phyloP scores from a whole-genome alignment of 176 grass and related monocot genomes.

The Carex scoparia region DNA sequence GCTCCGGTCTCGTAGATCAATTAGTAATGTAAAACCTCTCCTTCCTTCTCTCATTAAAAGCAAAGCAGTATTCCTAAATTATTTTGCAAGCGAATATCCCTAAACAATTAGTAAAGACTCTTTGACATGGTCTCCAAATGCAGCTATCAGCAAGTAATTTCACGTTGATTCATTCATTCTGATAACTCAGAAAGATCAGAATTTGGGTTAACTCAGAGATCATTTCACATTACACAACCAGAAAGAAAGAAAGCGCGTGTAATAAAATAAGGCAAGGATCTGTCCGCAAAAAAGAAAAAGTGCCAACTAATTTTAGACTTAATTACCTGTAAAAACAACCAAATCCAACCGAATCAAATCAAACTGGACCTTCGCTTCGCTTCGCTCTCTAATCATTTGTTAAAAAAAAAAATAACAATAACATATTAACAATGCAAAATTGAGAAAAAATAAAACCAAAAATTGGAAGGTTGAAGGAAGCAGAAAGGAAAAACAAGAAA shows the following conservation, averaged over 20 bases:
- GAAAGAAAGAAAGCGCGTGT: not conserved
- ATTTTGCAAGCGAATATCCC: not conserved
- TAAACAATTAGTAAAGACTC: not conserved
- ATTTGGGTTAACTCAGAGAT: not conserved
- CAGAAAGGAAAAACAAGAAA: not conserved
- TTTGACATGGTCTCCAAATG: not conserved
- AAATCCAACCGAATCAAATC: not conserved
- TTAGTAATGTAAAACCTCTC: not conserved
- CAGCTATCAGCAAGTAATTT: not conserved
- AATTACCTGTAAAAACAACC: slow-evolving; percentile 9
- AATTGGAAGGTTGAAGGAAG: slow-evolving; percentile 4
- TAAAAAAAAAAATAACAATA: not conserved
- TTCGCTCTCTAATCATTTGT: not conserved
- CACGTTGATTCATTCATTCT: not conserved
- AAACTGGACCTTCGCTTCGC: not conserved
- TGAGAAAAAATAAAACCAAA: not conserved
- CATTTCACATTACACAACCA: not conserved
- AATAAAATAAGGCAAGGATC: not conserved
- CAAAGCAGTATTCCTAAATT: not conserved
- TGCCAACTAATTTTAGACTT: slow-evolving; percentile 11
- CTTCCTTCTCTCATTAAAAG: not conserved
- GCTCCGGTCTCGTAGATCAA: not conserved
- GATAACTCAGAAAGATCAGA: not conserved
- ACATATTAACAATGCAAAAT: not conserved
- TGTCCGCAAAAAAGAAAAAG: not conserved